A percentile compares a stretch with the other conserved stretches of the same genome.
Conservation (phyloP, 805 yeast species). For the Wickerhamiella cacticola region DNA sequence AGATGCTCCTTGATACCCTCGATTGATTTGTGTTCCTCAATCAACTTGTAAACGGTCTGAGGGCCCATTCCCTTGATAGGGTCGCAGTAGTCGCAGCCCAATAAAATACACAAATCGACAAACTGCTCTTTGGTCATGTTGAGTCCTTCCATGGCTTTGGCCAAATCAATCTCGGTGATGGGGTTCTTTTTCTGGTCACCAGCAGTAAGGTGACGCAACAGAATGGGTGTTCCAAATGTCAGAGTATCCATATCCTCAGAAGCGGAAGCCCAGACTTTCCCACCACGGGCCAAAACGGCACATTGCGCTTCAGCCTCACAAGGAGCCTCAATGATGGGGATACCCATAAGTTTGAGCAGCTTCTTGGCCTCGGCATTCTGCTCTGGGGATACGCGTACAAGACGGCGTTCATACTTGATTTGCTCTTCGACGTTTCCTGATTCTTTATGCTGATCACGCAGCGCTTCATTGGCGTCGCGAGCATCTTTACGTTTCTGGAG, state of each 20-base stretch:
- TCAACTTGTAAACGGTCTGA: constrained; percentile 78
- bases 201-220: constrained; percentile 82
- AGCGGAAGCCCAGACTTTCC: constrained; percentile 93
- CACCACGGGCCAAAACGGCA: constrained; percentile 78
- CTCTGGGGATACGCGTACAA: constrained; percentile 76
- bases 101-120: constrained; percentile 78
- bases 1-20: constrained; percentile 65
- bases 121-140: constrained; percentile 64
- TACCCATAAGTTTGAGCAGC: constrained; percentile 78
- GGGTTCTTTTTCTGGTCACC: constrained; percentile 91
- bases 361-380: constrained; percentile 91
- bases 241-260: constrained; percentile 98
- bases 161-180: constrained; percentile 66
- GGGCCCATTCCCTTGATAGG: constrained; percentile 95
- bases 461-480: constrained; percentile 39
- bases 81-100: constrained; percentile 97
- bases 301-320: constrained; percentile 99
- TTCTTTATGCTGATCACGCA: constrained; percentile 51
- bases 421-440: constrained; percentile 69
- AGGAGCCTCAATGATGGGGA: constrained; percentile 88
- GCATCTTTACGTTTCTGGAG: constrained; percentile 70
- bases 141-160: constrained; percentile 59
- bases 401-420: constrained; percentile 66
- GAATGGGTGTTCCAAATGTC: constrained; percentile 75
- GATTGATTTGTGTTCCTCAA: constrained; percentile 69